Evolutionary conservation across 257 asterid genomes (phyloP).

Genomic region (Coffea eugenioides): DNA sequence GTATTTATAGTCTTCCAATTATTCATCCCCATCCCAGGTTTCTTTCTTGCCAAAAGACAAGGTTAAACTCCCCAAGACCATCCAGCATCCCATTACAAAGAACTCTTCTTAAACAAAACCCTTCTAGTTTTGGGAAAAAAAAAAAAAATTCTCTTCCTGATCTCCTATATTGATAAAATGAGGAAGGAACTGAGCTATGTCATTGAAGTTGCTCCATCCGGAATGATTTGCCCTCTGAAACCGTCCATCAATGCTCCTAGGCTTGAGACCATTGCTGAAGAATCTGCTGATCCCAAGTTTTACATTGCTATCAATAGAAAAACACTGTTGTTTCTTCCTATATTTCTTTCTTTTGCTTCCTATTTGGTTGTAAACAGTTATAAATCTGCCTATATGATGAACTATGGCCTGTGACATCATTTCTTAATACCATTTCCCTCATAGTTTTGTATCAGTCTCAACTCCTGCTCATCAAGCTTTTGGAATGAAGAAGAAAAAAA

Average conservation of each 20-base stretch:
- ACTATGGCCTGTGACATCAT: background rate
- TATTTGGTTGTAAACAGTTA: background rate
- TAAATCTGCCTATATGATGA: background rate
- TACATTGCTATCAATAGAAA: background rate
- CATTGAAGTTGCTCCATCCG: constrained; percentile 56
- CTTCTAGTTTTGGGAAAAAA: background rate
- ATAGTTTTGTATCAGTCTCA: background rate
- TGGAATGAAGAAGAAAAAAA: background rate
- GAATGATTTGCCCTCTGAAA: constrained; percentile 37
- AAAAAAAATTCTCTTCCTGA: background rate
- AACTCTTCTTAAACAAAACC: background rate
- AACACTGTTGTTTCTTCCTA: background rate
- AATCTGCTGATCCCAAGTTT: constrained; percentile 9
- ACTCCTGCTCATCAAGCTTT: background rate
- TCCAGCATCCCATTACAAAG: background rate
- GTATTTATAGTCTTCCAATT: background rate
- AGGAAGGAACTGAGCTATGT: constrained; percentile 38
- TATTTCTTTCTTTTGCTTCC: background rate
- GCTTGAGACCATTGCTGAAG: constrained; percentile 54
- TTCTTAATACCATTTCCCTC: background rate
- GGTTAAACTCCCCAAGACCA: background rate
- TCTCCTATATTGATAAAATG: constrained; percentile 18
- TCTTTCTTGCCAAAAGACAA: background rate
- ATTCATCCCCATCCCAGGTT: background rate
- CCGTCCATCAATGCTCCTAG: constrained; percentile 42